Conservation (phyloP, 805 yeast species). For the Pachysolen tannophilus region DNA sequence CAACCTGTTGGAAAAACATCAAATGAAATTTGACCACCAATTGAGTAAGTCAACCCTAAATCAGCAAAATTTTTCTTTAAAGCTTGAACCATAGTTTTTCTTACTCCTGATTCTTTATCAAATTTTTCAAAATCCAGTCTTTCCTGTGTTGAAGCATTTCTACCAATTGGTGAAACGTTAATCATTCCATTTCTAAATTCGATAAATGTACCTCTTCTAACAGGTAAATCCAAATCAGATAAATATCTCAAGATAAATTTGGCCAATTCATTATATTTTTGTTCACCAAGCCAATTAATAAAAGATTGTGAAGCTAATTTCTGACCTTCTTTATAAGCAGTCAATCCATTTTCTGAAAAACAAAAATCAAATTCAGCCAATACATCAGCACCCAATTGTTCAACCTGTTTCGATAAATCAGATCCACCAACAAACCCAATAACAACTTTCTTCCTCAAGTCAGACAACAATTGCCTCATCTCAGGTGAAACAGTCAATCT, state of each 20-base stretch:
- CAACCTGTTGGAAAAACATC: conserved; percentile 99
- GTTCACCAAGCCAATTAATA: conserved; percentile 93
- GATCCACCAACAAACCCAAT: conserved; percentile 98
- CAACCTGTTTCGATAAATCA: conserved; percentile 88
- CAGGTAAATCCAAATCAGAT: conserved; percentile 81
- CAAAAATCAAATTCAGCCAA: conserved; percentile 86
- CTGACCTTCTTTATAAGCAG: conserved; percentile 90
- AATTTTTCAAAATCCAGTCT: conserved; percentile 86
- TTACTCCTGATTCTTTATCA: conserved; percentile 73
- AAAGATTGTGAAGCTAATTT: conserved; percentile 89
- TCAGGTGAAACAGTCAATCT: conserved; percentile 66
- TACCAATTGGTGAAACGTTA: conserved; percentile 96
- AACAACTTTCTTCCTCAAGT: conserved; percentile 84
- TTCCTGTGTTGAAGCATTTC: conserved; percentile 93
- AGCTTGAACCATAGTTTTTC: conserved; percentile 80
- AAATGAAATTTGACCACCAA: conserved; percentile 98
- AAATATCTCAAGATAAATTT: conserved; percentile 81
- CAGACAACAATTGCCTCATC: conserved; percentile 60
- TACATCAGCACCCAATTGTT: conserved; percentile 83
- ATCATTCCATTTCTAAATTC: conserved; percentile 99
- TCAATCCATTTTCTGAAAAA: conserved; percentile 95
- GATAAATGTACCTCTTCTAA: conserved; percentile 97
- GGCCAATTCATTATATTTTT: conserved; percentile 82
- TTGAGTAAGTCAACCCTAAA: conserved; percentile 85
- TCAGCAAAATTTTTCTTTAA: conserved; percentile 79